Base-by-base conservation (phyloP, 1,139 yeast species). In the Meyerozyma athensensis region DNA sequence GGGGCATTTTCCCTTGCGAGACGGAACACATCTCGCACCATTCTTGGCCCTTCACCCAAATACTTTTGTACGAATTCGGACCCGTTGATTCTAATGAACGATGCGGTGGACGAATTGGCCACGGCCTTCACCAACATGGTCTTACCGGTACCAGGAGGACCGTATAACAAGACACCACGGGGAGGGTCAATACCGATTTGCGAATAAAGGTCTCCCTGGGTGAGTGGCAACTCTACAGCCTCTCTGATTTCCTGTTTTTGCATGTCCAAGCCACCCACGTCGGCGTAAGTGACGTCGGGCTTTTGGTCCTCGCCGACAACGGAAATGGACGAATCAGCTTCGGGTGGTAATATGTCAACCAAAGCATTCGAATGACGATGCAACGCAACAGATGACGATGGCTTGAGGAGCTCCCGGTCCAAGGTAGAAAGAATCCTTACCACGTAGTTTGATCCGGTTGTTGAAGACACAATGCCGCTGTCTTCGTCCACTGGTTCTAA, bases 141-240 rank as follows among this genome's bases (percentile, higher is more conserved):
- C 63, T 94, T 94, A 53, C 99, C 99, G 4, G 98, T 94, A 60
- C 99, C 99, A 35, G 99, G 99, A 13, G 98, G 97, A 17, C 99
- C 99, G 62, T 92, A 94, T 44, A 94, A 72, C 50, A 94, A 68
- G 26, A 94, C 98, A 55, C 99, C 99, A 52, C 97, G 79, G 45
- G 99, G 98, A 24, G 98, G 98, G 55, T 94, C 97, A 49, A 94
- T 94, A 65, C 99, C 99, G 58, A 94, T 94, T 64, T 94, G 97
- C 52, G 87, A 84, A 65, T 94, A 94, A 50, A 94, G 72, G 54
- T 94, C 98, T 36, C 94, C 95, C 62, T 94, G 98, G 14, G 96
- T 85, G 57, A 94, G 74, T 13, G 99, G 99, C 48, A 90, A 74
- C 62, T 94, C 99, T 16, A 94, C 98, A 1, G 98, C 98, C 64